phyloP scores from a whole-genome alignment of 805 yeast species.

The Yamadazyma philogaea region DNA sequence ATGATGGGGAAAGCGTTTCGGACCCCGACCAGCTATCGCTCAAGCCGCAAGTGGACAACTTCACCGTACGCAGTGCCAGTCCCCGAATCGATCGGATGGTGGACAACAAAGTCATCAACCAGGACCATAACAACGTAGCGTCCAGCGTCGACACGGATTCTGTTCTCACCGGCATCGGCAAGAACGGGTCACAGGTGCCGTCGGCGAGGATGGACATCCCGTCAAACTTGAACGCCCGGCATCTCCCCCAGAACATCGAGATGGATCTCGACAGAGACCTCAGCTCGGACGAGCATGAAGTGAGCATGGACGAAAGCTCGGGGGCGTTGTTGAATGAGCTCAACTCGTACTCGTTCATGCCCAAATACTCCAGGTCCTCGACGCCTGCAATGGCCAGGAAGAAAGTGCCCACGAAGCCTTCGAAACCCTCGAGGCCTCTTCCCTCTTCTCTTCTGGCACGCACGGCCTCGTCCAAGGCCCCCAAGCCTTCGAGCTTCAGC shows the following conservation, averaged over 20 bases:
- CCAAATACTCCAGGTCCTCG: neutral
- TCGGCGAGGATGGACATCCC: constrained; percentile 10
- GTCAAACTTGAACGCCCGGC: neutral
- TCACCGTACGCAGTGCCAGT: constrained; percentile 5
- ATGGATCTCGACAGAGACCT: constrained; percentile 13
- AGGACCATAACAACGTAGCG: constrained; percentile 11
- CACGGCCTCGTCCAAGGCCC: neutral
- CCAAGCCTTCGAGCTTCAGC: neutral
- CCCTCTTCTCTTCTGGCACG: neutral
- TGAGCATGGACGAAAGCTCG: constrained; percentile 16
- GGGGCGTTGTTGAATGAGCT: constrained; percentile 19
- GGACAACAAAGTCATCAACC: constrained; percentile 3
- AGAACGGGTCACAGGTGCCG: constrained; percentile 14
- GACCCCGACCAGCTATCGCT: constrained; percentile 5
- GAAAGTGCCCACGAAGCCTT: neutral
- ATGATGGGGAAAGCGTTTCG: neutral
- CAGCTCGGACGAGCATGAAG: constrained; percentile 14
- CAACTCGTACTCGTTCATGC: constrained; percentile 15
- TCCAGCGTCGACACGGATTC: constrained; percentile 17
- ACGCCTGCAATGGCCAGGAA: neutral
- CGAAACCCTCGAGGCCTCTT: neutral
- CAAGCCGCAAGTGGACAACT: constrained; percentile 9
- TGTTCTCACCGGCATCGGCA: constrained; percentile 12
- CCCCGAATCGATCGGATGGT: constrained; percentile 5
- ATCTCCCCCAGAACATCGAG: constrained; percentile 4